Evolutionary conservation across 345 rosid genomes (phyloP), one percentile per base, ranked within the genome.

Genomic region (Eucalyptus leucophloia): DNA sequence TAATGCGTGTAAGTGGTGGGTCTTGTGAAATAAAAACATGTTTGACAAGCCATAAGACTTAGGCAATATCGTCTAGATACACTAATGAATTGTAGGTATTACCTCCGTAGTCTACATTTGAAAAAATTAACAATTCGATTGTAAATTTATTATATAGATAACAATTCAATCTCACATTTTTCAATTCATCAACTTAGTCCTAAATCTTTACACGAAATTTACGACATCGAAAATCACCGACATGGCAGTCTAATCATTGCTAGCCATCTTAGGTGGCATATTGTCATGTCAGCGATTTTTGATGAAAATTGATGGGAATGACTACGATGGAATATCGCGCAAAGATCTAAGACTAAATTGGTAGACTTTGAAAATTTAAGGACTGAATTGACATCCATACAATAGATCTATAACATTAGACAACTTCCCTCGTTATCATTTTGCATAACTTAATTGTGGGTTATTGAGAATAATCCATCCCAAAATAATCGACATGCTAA

Each of bases 261-360:
- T 32, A 7, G 3, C 72, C n/a, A 62, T 62, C 2, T 17, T 30
- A 62, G 19, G 1, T 30, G 9, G 9, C 37, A 4, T 30, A 30
- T 12, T 14, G 3, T 16, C 19, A 62, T 16, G 2, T 62, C 3
- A 14, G 8, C 3, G 1, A 7, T 30, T 30, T 62, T 6, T 0
- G 1, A 4, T 17, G 3, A 62, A 62, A 62, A 13, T 62, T 62
- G 18, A 30, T 5, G 0, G 2, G 3, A 62, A 30, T 30, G 37
- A 62, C 18, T 62, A 62, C 3, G 0, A 3, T 77, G 28, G 28
- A 77, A 37, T 37, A 19, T 21, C 15, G 3, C 9, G 1, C 8
- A 72, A 17, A 18, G 82, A 10, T 34, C 12, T 34, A 72, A 12
- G 13, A 34, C 8, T 72, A 72, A 72, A 72, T 21, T 4, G 8